A percentile compares a stretch with the other conserved stretches of the same genome.
phyloP scores from a whole-genome alignment of 1,139 yeast species.

The Geotrichum cucujoidarum region DNA sequence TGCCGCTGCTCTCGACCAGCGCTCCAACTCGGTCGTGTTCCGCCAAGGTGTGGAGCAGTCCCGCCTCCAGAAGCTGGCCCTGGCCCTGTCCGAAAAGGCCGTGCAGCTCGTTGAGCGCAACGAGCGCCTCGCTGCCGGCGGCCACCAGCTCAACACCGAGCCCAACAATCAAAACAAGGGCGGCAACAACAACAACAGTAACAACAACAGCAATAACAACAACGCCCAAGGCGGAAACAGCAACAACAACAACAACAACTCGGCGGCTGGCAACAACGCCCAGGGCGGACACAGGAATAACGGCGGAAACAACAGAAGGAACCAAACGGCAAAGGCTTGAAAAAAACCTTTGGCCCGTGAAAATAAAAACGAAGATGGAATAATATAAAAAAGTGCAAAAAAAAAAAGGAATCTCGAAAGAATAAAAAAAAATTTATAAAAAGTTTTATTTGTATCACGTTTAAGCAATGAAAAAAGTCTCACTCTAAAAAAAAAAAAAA shows the following conservation, averaged over 20 bases:
- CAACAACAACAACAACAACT: constrained; percentile 1
- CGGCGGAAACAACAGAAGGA: constrained; percentile 1
- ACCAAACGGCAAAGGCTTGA: neutral
- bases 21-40: constrained; percentile 53
- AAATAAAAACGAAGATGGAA: neutral
- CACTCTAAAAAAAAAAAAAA: too few species aligned
- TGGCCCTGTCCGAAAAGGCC: constrained; percentile 82
- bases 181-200: constrained; percentile 11
- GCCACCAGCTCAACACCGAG: constrained; percentile 43
- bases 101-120: constrained; percentile 76
- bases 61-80: constrained; percentile 82
- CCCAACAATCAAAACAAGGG: constrained; percentile 6
- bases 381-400: too few species aligned
- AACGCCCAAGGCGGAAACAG: constrained; percentile 5
- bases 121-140: constrained; percentile 76
- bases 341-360: constrained; percentile 3
- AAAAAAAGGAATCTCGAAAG: too few species aligned
- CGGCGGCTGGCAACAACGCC: neutral
- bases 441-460: too few species aligned
- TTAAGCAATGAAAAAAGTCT: too few species aligned
- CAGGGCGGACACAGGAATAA: neutral
- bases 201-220: constrained; percentile 1
- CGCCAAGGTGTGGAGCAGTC: constrained; percentile 74
- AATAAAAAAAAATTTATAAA: too few species aligned
- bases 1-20: constrained; percentile 59